These are phyloP conservation scores for Dendrobium nobile DNA, from an alignment of 106 monocot genomes.

Conservation along the genomic window DNA sequence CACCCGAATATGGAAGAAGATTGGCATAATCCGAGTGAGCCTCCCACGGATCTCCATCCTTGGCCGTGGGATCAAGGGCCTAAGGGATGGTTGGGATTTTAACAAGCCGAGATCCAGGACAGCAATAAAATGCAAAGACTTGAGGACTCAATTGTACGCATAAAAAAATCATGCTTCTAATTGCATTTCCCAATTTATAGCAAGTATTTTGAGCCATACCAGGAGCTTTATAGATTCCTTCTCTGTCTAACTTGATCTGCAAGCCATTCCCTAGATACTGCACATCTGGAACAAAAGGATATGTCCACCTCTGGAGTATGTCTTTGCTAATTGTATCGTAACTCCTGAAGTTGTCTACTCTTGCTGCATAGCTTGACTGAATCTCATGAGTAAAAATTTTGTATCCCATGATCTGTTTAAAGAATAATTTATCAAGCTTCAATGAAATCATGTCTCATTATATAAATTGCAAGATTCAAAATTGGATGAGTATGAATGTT, in stretches of 20 bases:
- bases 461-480: not conserved
- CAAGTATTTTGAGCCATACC: slow-evolving; percentile 35
- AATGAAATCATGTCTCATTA: not conserved
- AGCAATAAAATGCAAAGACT: not conserved
- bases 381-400: slow-evolving; percentile 97
- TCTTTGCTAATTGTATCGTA: slow-evolving; percentile 97
- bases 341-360: slow-evolving; percentile 91
- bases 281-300: slow-evolving; percentile 87
- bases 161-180: not conserved
- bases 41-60: no score
- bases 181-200: not conserved
- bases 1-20: no score
- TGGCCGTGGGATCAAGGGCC: no score
- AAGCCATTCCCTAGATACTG: slow-evolving; percentile 46
- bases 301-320: slow-evolving; percentile 89
- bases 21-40: no score
- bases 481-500: not conserved
- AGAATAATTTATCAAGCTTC: not conserved
- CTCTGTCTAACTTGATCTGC: slow-evolving; percentile 52
- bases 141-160: not conserved
- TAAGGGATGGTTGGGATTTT: no score
- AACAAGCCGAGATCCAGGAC: not conserved
- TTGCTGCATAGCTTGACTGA: slow-evolving; percentile 85
- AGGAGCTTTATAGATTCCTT: slow-evolving; percentile 76
- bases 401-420: slow-evolving; percentile 83